A percentile compares a stretch with the other conserved stretches of the same genome.
Evolutionary conservation across 345 rosid genomes (phyloP).

Genomic region (Pseudoturritis turrita): DNA sequence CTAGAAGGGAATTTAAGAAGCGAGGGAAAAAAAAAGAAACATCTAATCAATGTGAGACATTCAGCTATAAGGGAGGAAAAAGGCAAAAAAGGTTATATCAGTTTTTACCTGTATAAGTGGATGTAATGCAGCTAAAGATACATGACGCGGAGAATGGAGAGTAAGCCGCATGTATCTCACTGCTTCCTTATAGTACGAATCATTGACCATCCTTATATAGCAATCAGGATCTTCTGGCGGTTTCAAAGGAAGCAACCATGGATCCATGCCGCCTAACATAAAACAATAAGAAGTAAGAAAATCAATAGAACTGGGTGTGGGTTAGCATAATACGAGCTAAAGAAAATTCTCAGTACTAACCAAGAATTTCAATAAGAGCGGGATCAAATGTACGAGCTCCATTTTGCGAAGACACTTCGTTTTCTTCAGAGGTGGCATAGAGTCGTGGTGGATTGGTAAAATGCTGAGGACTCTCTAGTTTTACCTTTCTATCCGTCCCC

Average conservation of each 20-base stretch:
- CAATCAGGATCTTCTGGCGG: slow-evolving; percentile 45
- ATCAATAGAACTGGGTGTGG: neutral
- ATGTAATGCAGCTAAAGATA: slow-evolving; percentile 51
- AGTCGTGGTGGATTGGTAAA: slow-evolving; percentile 28
- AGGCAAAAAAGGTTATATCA: neutral
- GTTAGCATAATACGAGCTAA: neutral
- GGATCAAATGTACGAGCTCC: slow-evolving; percentile 30
- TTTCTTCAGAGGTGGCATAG: slow-evolving; percentile 46
- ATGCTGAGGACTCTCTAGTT: slow-evolving; percentile 18
- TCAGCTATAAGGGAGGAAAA: neutral
- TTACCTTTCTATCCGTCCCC: slow-evolving; percentile 26
- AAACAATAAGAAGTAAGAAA: slow-evolving; percentile 4
- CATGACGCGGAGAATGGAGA: slow-evolving; percentile 35
- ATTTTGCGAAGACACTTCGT: slow-evolving; percentile 34
- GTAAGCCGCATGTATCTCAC: slow-evolving; percentile 52
- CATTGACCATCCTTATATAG: slow-evolving; percentile 33
- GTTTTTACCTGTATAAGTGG: slow-evolving; percentile 70
- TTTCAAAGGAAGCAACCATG: slow-evolving; percentile 71
- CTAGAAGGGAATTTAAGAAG: slow-evolving; percentile 28
- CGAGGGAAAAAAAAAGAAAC: neutral
- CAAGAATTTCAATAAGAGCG: slow-evolving; percentile 38
- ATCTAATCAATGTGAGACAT: neutral
- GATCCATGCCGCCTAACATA: slow-evolving; percentile 45
- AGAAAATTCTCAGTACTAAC: slow-evolving; percentile 42
- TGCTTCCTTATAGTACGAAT: slow-evolving; percentile 52